Evolutionary conservation across 176 grass and related monocot genomes (phyloP).

Genomic region (Hsuehochloa calcarea): DNA sequence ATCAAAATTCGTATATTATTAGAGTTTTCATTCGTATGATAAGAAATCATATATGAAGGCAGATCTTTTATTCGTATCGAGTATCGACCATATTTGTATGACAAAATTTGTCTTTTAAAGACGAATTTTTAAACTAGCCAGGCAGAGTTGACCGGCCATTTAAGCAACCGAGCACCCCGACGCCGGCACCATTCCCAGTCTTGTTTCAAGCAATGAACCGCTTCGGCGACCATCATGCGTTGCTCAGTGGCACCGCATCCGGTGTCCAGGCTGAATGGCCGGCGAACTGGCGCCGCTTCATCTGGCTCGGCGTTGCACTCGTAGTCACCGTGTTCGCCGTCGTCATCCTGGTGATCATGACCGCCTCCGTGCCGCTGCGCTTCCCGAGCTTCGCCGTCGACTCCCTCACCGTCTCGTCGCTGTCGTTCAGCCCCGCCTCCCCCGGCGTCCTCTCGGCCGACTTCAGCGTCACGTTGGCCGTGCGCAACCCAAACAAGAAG

Average conservation of each 20-base stretch:
- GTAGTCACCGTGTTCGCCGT: background rate
- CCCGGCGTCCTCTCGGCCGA: background rate
- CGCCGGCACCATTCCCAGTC: background rate
- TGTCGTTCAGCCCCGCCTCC: background rate
- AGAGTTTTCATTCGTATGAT: background rate
- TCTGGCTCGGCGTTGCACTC: background rate
- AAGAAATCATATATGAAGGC: background rate
- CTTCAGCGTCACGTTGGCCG: background rate
- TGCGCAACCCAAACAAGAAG: background rate
- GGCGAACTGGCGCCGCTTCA: background rate
- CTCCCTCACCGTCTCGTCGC: background rate
- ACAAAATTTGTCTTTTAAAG: background rate
- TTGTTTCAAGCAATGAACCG: background rate
- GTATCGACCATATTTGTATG: background rate
- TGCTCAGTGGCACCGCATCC: background rate
- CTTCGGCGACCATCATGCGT: background rate
- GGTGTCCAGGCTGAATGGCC: background rate
- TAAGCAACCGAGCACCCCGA: background rate
- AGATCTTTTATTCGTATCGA: background rate
- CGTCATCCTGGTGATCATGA: background rate
- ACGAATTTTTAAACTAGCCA: background rate
- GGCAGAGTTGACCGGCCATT: background rate
- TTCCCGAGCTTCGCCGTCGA: background rate
- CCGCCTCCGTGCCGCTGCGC: background rate
- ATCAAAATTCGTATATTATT: background rate